phyloP scores from a whole-genome alignment of 2,329 filamentous ascomycete species.

The Pseudocercospora crystallina region DNA sequence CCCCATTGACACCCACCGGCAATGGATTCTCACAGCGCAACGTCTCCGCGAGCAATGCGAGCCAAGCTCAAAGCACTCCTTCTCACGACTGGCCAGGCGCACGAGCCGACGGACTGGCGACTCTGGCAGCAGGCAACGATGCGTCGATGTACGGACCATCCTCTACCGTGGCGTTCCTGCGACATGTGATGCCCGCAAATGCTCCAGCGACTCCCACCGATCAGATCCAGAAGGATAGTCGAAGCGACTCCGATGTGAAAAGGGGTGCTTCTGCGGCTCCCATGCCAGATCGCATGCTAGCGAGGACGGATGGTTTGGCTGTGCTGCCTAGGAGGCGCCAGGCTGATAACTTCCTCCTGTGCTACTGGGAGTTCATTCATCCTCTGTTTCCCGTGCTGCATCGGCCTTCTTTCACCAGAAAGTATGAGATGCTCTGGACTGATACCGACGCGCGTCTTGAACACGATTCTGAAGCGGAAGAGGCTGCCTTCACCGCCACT shows the following conservation, averaged over 20 bases:
- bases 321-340: constrained; percentile 26
- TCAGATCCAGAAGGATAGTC: background rate
- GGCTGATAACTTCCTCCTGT: constrained; percentile 28
- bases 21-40: background rate
- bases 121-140: constrained; percentile 22
- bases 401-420: constrained; percentile 25
- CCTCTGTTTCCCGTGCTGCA: constrained; percentile 30
- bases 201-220: constrained; percentile 17
- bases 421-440: constrained; percentile 26
- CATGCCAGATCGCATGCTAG: constrained; percentile 18
- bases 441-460: constrained; percentile 6
- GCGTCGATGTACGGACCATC: constrained; percentile 25
- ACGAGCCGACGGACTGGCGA: constrained; percentile 23
- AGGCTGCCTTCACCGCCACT: constrained; percentile 26
- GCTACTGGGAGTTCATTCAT: constrained; percentile 31
- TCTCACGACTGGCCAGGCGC: constrained; percentile 8
- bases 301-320: constrained; percentile 20
- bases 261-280: constrained; percentile 7
- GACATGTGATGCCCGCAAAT: constrained; percentile 23
- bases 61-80: background rate
- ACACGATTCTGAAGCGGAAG: constrained; percentile 23
- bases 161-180: constrained; percentile 28
- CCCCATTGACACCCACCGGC: background rate
- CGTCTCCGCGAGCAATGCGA: constrained; percentile 1
- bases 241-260: constrained; percentile 11